These are phyloP conservation scores for Vishniacozyma victoriae DNA, from an alignment of 768 basidiomycete genomes.

Conservation along the genomic window DNA sequence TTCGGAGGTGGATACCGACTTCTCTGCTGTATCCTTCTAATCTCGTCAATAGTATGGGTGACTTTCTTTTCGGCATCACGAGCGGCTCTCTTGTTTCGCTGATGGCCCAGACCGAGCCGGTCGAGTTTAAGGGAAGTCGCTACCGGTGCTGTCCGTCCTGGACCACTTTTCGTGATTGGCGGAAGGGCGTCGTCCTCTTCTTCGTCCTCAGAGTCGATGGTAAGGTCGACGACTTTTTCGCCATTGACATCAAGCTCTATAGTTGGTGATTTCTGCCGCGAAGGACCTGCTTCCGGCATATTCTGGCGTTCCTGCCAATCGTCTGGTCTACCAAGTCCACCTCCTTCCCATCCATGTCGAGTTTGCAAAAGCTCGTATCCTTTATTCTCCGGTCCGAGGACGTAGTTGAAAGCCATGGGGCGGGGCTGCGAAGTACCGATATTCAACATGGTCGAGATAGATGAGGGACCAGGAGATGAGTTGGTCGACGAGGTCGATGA, in stretches of 20 bases:
- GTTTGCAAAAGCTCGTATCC: constrained; percentile 32
- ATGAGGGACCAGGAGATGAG: constrained; percentile 9
- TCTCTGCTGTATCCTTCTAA: constrained; percentile 19
- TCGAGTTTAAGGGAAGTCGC: constrained; percentile 37
- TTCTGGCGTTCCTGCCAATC: constrained; percentile 7
- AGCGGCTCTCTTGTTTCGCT: background rate
- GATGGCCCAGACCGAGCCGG: constrained; percentile 34
- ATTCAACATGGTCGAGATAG: constrained; percentile 25
- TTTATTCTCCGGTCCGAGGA: constrained; percentile 38
- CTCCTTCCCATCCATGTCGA: constrained; percentile 37
- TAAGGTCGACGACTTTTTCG: constrained; percentile 19
- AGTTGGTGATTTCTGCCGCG: background rate
- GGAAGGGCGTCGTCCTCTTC: background rate
- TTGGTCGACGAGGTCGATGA: background rate
- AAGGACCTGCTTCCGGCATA: background rate
- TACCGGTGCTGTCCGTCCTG: constrained; percentile 38
- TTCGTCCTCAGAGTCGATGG: constrained; percentile 5
- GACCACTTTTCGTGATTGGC: constrained; percentile 12
- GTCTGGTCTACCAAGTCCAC: constrained; percentile 28
- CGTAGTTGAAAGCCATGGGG: constrained; percentile 16
- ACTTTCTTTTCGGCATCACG: constrained; percentile 22
- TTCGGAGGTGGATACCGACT: constrained; percentile 10
- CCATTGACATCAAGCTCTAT: constrained; percentile 9
- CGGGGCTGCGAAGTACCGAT: constrained; percentile 2
- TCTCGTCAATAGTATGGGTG: constrained; percentile 32